These are phyloP conservation scores for Agrostemma githago DNA, from an alignment of 148 eudicot species.

Conservation along the genomic window DNA sequence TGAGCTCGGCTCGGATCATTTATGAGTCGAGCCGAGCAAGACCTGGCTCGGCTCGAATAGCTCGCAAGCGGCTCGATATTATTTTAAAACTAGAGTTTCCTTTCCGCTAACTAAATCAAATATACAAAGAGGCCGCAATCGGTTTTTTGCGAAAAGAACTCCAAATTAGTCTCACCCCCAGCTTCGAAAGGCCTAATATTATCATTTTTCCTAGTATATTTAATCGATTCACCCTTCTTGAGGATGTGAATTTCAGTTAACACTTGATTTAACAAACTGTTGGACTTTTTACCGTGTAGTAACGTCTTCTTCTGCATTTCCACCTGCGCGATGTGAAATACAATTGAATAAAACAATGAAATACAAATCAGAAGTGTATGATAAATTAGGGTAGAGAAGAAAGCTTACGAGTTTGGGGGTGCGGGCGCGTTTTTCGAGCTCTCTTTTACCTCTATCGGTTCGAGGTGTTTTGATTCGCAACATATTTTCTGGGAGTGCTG, in stretches of 20 bases:
- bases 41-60: too few relatives aligned
- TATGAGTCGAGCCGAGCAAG: too few relatives aligned
- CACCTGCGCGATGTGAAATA: slow-evolving; percentile 41
- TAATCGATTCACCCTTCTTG: slow-evolving; percentile 70
- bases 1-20: too few relatives aligned
- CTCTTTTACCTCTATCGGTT: slow-evolving; percentile 57
- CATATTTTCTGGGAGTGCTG: too few relatives aligned
- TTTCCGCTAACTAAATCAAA: too few relatives aligned
- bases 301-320: slow-evolving; percentile 83
- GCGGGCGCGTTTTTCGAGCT: slow-evolving; percentile 71
- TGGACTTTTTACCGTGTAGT: slow-evolving; percentile 81
- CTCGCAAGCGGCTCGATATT: too few relatives aligned
- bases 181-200: slow-evolving; percentile 87
- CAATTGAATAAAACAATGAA: neutral
- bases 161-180: slow-evolving; percentile 88
- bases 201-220: slow-evolving; percentile 67
- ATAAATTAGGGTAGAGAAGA: neutral
- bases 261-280: slow-evolving; percentile 55
- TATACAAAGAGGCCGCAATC: neutral
- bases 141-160: slow-evolving; percentile 83
- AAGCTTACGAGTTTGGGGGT: slow-evolving; percentile 66
- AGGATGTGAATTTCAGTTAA: slow-evolving; percentile 75
- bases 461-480: slow-evolving; percentile 57
- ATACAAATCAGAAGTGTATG: too few relatives aligned
- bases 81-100: too few relatives aligned